Base-by-base conservation (phyloP, 1,139 yeast genomes). In the Yamadazyma buinensis region DNA sequence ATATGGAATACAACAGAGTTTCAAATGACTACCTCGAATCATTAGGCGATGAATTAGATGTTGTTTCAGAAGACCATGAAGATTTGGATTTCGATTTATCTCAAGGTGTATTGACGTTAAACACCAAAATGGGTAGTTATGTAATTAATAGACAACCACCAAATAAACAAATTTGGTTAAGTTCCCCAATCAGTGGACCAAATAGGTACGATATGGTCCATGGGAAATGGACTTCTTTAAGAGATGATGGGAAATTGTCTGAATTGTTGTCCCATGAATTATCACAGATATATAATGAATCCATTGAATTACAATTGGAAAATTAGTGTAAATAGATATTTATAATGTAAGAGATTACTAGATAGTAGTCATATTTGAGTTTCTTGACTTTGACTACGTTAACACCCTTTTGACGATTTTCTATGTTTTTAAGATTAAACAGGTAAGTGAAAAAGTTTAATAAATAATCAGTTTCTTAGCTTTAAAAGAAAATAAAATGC, bases 131-230 rank as follows among this genome's bases (percentile, higher is more conserved):
- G 24, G 96, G 96, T 2, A 76, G 90, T 2, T 88, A 88, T 55
- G 95, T 88, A 23, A 80, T 90, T 48, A 90, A 88, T 63, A 86
- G 86, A 54, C 96, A 90, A 60, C 96, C 97, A 1, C 95, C 96
- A 2, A 88, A 86, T 58, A 82, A 83, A 57, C 97, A 88, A 56
- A 81, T 88, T 27, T 88, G 97, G 97, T 71, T 87, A 35, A 79
- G 94, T 41, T 84, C 95, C 26, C 97, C 97, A 0, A 52, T 85
- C 5, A 84, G 94, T n/a, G 97, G 97, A 0, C 97, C 97, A 10
- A 85, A 86, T 52, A 50, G 76, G 38, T 66, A 75, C 51, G 88
- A 81, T 52, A 66, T 69, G 46, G 64, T 77, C 29, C 59, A 67
- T 22, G 78, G 79, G 5, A 60, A 63, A 37, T 81, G 90, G 90